Conservation (phyloP, 2,329 filamentous ascomycete genomes). For the Truncatella angustata region DNA sequence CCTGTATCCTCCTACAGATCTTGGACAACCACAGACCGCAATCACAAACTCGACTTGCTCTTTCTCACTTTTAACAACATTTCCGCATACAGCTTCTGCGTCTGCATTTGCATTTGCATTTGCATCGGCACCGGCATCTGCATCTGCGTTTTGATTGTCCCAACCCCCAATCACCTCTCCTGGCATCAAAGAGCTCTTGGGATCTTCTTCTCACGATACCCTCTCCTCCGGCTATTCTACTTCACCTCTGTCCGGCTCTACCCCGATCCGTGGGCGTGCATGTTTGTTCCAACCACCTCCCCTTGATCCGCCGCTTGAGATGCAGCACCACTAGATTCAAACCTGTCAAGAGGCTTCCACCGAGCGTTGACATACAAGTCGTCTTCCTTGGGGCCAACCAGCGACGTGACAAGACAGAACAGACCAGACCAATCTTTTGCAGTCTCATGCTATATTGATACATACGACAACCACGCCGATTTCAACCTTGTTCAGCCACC, state of each 20-base stretch:
- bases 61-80: background rate
- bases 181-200: background rate
- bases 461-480: background rate
- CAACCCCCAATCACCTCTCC: background rate
- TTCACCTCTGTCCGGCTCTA: conserved; percentile 13
- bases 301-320: conserved; percentile 16
- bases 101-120: too few relatives aligned
- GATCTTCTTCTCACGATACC: conserved; percentile 22
- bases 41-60: background rate
- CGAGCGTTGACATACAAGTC: conserved; percentile 2
- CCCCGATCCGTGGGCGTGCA: conserved; percentile 25
- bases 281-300: conserved; percentile 25
- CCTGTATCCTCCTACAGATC: background rate
- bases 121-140: too few relatives aligned
- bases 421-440: too few relatives aligned
- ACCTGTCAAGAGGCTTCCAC: background rate
- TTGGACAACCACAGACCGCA: background rate
- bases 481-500: background rate
- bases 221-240: conserved; percentile 26
- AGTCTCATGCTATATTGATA: background rate
- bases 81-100: background rate
- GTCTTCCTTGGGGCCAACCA: background rate
- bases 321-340: background rate
- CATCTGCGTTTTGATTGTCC: background rate
- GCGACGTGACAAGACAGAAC: too few relatives aligned